Percentiles rank a stretch among this genome's conserved stretches.
Evolutionary conservation across 495 filamentous ascomycete species (phyloP).

Genomic region (Lasiosphaeris hirsuta): DNA sequence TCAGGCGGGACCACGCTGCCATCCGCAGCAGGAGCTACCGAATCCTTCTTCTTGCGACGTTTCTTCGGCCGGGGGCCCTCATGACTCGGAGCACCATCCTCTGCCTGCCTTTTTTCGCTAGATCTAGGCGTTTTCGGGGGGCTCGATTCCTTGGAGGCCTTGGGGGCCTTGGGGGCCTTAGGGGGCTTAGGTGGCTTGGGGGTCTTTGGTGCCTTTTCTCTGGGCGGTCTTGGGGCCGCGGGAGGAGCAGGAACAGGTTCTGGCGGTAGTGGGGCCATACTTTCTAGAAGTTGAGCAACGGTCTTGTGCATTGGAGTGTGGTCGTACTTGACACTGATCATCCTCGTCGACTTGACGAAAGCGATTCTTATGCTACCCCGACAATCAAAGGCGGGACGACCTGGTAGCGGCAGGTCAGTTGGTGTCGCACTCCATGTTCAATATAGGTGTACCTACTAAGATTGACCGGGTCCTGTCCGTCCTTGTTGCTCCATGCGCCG

Average conservation of each 20-base stretch:
- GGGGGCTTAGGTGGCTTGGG: constrained; percentile 39
- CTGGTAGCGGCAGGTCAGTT: constrained; percentile 17
- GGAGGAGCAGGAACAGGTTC: constrained; percentile 18
- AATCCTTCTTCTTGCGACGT: constrained; percentile 31
- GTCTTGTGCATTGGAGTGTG: constrained; percentile 48
- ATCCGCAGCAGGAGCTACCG: background rate
- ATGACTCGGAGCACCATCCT: constrained; percentile 40
- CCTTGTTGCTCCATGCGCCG: constrained; percentile 40
- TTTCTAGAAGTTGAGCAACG: constrained; percentile 40
- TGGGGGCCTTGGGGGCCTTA: constrained; percentile 57
- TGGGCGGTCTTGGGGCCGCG: constrained; percentile 4
- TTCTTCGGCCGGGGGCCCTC: constrained; percentile 26
- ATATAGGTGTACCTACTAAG: constrained; percentile 25
- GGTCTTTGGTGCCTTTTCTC: constrained; percentile 5
- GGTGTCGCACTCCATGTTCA: constrained; percentile 15
- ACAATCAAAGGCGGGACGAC: constrained; percentile 50
- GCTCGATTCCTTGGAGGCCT: constrained; percentile 29
- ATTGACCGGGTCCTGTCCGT: constrained; percentile 38
- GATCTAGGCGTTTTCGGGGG: constrained; percentile 50
- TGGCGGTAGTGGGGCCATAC: constrained; percentile 28
- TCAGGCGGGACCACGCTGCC: constrained; percentile 22
- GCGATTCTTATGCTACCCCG: constrained; percentile 42
- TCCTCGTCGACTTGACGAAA: constrained; percentile 37
- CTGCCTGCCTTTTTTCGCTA: constrained; percentile 55
- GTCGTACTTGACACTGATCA: constrained; percentile 44